Base-by-base conservation (phyloP, 805 yeast species). In the Ogataea salicorniae region DNA sequence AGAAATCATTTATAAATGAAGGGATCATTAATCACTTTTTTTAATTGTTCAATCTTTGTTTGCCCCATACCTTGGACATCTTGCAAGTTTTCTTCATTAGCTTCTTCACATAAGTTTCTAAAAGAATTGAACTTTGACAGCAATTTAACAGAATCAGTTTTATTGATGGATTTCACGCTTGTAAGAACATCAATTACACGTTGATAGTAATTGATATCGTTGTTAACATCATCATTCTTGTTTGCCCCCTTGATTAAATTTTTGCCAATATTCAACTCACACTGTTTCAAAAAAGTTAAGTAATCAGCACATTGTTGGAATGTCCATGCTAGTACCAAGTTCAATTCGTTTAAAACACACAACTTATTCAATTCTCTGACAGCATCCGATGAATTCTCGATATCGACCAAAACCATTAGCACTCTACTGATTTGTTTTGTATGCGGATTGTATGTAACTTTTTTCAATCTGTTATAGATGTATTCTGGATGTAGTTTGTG, bases 401-500 rank as follows among this genome's bases (percentile, higher is more conserved):
- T 77, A 58, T 85, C 94, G 6, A 84, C 83, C 6, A 83, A 81
- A 33, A 79, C 76, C 40, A 85, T 62, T 23, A 85, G 55, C 2
- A 84, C 71, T n/a, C 84, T 57, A 39, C 46, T 68, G 52, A 33
- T 53, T 15, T 49, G 49, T n/a, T 40, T 43, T n/a, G 54, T 49
- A 13, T 45, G 49, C 14, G 55, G 51, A 18, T 52, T 60, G 45
- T 59, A 54, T 4, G 60, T 48, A 23, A 68, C 49, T 46, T 55
- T 66, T 40, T 65, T 71, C 63, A 83, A 72, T 49, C 84, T 71
- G 51, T 77, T 78, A 65, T 78, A 76, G 3, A 87, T 74, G 56
- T 87, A 86, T 55, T 85, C 92, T 0, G 91, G 89, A 53, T 83
- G 84, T 37, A 87, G 67, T 61, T 84, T 85, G 59, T 84, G 89